Evolutionary conservation across 2,329 filamentous ascomycete species (phyloP), one percentile per base, ranked within the genome.

Genomic region (Lasiodiplodia theobromae): DNA sequence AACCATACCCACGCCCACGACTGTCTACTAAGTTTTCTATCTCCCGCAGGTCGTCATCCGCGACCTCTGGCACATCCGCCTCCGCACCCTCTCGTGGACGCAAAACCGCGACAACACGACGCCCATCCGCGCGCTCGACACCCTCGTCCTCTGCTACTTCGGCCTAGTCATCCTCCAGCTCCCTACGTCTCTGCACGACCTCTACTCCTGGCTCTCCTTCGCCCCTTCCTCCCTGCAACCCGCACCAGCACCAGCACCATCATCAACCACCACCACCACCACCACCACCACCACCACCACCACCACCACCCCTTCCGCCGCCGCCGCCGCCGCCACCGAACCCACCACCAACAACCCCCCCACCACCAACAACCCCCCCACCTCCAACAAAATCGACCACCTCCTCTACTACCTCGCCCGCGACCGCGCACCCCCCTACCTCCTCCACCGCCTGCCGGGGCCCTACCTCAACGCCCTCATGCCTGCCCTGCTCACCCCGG

Each of bases 1-100:
- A 11, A 52, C 44, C 21, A 11, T 23, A 1, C 5, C 16, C 52
- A 38, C 25, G 44, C 12, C 14, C 3, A 40, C 28, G 14, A 38
- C 34, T 23, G 7, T 3, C 31, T 34, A 8, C 31, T 14, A 21
- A 54, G 5, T 2, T 5, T 2, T 2, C 23, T 14, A 37, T 37
- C 44, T 12, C 60, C 57, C 57, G 47, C 71, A 54, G 52, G 65
- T 83, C 8, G 84, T 97, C 11, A 89, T 96, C 5, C 88, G 89
- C 69, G 94, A 97, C 76, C 86, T 99, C 16, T 99, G 96, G 95
- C 86, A 90, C 65, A 81, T 97, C 63, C 88, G 93, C 64, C 83
- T 94, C 47, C 84, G 87, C 56, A 71, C 74, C 58, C 76, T 78
- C 60, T 73, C 76, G 52, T 72, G 76, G 66, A 82, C 84, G 10